Percentiles rank a stretch among this genome's conserved stretches.
Evolutionary conservation across 1,284 basidiomycete genomes (phyloP).

Genomic region (Fomitiporia mediterranea): DNA sequence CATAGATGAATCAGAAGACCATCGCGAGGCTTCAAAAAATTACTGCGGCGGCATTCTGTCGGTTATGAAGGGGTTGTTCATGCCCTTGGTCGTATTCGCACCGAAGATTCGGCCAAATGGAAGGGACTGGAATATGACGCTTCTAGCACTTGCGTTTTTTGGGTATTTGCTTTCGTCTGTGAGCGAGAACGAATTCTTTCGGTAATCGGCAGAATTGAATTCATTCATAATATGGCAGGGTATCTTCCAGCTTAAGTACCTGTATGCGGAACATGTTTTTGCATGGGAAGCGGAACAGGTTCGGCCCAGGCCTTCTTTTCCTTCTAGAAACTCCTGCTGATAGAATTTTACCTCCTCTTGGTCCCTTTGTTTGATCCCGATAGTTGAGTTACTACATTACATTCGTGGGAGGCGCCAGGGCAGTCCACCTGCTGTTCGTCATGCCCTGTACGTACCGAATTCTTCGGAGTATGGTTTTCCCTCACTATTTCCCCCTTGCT

Average conservation of each 20-base stretch:
- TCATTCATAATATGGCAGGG: conserved; percentile 34
- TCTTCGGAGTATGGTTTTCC: neutral
- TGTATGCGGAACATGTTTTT: conserved; percentile 53
- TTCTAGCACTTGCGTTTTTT: conserved; percentile 45
- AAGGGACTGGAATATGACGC: conserved; percentile 55
- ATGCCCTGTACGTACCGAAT: conserved; percentile 45
- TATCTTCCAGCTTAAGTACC: conserved; percentile 54
- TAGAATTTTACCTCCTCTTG: conserved; percentile 2
- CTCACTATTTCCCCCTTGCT: conserved; percentile 17
- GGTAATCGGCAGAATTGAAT: conserved; percentile 4
- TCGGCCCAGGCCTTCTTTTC: neutral
- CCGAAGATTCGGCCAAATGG: conserved; percentile 40
- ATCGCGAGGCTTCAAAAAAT: conserved; percentile 22
- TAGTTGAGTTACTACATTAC: conserved; percentile 64
- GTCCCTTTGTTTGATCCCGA: too few species aligned
- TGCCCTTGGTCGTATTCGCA: conserved; percentile 51
- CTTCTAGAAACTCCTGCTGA: conserved; percentile 1
- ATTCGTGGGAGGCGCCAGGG: conserved; percentile 45
- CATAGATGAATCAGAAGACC: conserved; percentile 23
- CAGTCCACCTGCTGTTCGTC: conserved; percentile 47
- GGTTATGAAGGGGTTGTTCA: conserved; percentile 35
- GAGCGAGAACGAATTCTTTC: conserved; percentile 23
- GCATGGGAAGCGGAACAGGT: conserved; percentile 52
- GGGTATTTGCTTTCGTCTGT: conserved; percentile 44
- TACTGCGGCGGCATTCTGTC: conserved; percentile 22